Evolutionary conservation across 1,139 yeast genomes (phyloP).

Genomic region (Pichia sp.): DNA sequence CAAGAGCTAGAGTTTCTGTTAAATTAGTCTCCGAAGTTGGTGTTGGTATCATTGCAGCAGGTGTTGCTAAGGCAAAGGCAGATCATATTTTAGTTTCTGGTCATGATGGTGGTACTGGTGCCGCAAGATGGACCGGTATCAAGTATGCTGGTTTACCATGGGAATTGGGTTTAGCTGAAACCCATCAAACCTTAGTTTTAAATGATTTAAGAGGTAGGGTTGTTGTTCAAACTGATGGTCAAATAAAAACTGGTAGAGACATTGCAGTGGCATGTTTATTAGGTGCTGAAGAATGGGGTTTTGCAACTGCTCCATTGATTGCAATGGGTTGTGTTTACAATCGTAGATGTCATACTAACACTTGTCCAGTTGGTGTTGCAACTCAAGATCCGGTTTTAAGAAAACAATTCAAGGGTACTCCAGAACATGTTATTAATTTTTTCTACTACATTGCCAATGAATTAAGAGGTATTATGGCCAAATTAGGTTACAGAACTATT

Average conservation of each 20-base stretch:
- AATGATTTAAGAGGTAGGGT: slow-evolving; percentile 95
- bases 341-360: slow-evolving; percentile 87
- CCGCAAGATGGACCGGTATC: slow-evolving; percentile 94
- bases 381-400: slow-evolving; percentile 95
- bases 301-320: slow-evolving; percentile 94
- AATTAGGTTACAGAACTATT: slow-evolving; percentile 88
- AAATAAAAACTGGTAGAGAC: slow-evolving; percentile 92
- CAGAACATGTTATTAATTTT: slow-evolving; percentile 96
- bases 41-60: slow-evolving; percentile 97
- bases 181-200: slow-evolving; percentile 93
- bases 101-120: slow-evolving; percentile 99
- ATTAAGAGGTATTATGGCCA: slow-evolving; percentile 87
- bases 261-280: slow-evolving; percentile 91
- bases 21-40: slow-evolving; percentile 97
- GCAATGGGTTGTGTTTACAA: slow-evolving; percentile 97
- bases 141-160: slow-evolving; percentile 97
- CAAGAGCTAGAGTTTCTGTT: slow-evolving; percentile 94
- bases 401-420: slow-evolving; percentile 90
- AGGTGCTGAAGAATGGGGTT: slow-evolving; percentile 98
- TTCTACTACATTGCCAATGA: slow-evolving; percentile 93
- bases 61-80: slow-evolving; percentile 98
- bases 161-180: slow-evolving; percentile 97
- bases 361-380: slow-evolving; percentile 98
- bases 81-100: slow-evolving; percentile 94
- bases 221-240: slow-evolving; percentile 95